These are phyloP conservation scores for Bonia amplexicaulis DNA, from an alignment of 176 grass and related monocot genomes.

Conservation along the genomic window DNA sequence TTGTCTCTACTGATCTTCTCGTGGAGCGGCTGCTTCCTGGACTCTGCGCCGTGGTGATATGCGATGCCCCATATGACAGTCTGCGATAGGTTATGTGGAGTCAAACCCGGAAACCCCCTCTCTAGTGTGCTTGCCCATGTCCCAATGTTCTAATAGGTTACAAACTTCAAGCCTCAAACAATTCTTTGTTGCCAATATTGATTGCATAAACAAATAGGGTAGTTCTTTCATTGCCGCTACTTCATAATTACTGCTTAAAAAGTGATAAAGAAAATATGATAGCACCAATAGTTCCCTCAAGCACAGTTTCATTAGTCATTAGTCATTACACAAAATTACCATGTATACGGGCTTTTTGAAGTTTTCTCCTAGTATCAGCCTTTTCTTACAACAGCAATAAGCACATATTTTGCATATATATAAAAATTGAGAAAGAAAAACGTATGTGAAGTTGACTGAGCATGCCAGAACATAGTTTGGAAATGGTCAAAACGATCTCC, in stretches of 20 bases:
- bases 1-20: no score
- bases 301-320: background rate
- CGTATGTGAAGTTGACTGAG: background rate
- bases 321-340: background rate
- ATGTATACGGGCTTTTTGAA: background rate
- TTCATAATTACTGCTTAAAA: background rate
- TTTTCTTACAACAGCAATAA: constrained; percentile 8
- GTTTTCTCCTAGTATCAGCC: background rate
- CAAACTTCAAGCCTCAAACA: background rate
- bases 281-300: background rate
- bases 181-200: background rate
- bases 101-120: background rate
- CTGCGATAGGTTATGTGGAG: background rate
- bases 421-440: background rate
- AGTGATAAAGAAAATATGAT: background rate
- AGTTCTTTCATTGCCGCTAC: constrained; percentile 3
- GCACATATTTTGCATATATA: background rate
- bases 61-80: no score
- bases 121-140: background rate
- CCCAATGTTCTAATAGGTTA: background rate
- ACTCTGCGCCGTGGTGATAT: no score
- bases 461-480: background rate
- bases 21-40: no score
- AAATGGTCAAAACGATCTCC: background rate
- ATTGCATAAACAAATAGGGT: background rate